A percentile compares a stretch with the other conserved stretches of the same genome.
Conservation (phyloP, 2,329 filamentous ascomycete genomes). For the Ceratocystis huliohia region DNA sequence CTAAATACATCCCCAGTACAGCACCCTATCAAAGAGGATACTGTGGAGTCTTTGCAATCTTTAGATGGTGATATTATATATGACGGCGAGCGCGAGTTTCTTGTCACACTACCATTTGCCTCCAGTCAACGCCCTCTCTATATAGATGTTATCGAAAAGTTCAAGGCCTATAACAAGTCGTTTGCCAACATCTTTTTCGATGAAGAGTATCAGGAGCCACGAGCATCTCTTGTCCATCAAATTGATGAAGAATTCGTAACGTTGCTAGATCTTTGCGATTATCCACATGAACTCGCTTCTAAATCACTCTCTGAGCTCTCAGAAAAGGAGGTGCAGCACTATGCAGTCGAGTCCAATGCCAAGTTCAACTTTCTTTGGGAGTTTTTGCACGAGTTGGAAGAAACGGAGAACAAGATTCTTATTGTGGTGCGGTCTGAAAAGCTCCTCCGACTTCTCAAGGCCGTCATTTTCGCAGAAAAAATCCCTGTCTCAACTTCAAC, state of each 20-base stretch:
- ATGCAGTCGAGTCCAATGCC: constrained; percentile 43
- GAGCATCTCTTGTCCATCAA: constrained; percentile 31
- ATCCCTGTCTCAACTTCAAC: constrained; percentile 29
- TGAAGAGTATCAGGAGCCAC: constrained; percentile 31
- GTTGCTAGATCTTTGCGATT: constrained; percentile 44
- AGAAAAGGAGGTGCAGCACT: constrained; percentile 36
- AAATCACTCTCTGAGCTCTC: constrained; percentile 31
- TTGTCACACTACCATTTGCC: constrained; percentile 46
- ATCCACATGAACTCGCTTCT: constrained; percentile 41
- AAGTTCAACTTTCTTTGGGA: constrained; percentile 50
- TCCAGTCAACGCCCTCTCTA: constrained; percentile 42
- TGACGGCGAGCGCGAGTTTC: constrained; percentile 32
- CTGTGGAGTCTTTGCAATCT: constrained; percentile 12
- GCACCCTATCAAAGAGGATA: constrained; percentile 9
- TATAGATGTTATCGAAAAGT: constrained; percentile 35
- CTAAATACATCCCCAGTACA: constrained; percentile 18
- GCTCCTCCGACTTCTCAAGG: constrained; percentile 40
- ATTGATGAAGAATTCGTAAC: constrained; percentile 41
- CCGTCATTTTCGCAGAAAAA: constrained; percentile 33
- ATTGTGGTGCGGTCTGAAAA: constrained; percentile 41
- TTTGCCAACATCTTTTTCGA: constrained; percentile 35
- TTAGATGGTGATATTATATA: constrained; percentile 11
- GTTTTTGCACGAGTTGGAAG: constrained; percentile 36
- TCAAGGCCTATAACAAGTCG: constrained; percentile 33
- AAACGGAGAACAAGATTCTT: constrained; percentile 36